Evolutionary conservation across 495 filamentous ascomycete genomes (phyloP).

Genomic region (Penicilliopsis zonata): DNA sequence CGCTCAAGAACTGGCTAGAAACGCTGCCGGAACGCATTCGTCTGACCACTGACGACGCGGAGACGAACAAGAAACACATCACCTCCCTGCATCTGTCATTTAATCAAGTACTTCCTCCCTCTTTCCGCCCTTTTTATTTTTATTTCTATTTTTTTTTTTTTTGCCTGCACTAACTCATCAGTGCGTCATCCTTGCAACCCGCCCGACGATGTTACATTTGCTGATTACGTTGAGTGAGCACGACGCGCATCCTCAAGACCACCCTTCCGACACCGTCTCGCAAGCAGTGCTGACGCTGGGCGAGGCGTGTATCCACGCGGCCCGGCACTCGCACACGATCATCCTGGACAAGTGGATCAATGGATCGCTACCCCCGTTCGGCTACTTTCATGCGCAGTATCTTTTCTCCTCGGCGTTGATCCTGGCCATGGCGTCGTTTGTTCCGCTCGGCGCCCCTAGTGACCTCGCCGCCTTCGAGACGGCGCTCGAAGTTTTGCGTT

Average conservation of each 20-base stretch:
- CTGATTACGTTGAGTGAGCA: conserved; percentile 24
- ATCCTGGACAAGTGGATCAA: conserved; percentile 33
- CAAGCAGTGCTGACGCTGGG: conserved; percentile 28
- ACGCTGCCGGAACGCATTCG: conserved; percentile 27
- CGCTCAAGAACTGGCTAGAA: conserved; percentile 33
- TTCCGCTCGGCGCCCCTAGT: conserved; percentile 22
- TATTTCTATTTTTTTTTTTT: not conserved
- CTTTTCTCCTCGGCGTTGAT: conserved; percentile 31
- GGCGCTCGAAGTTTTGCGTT: conserved; percentile 24
- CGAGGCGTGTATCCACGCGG: conserved; percentile 34
- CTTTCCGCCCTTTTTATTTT: too few species aligned
- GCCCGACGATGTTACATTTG: conserved; percentile 29
- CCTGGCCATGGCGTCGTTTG: conserved; percentile 31
- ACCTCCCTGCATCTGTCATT: conserved; percentile 31
- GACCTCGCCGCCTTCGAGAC: conserved; percentile 28
- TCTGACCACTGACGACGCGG: conserved; percentile 25
- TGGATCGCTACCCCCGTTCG: conserved; percentile 31
- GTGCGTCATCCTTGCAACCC: conserved; percentile 30
- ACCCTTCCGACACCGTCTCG: conserved; percentile 14
- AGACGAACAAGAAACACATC: conserved; percentile 25
- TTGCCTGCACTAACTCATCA: too few species aligned
- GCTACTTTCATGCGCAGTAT: conserved; percentile 35
- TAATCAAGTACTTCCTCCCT: conserved; percentile 23
- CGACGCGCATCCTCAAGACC: not conserved
- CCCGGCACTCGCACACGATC: conserved; percentile 29